A percentile compares a stretch with the other conserved stretches of the same genome.
These are phyloP conservation scores for Mallotus nudiflorus DNA, from an alignment of 345 rosid species.

Conservation along the genomic window DNA sequence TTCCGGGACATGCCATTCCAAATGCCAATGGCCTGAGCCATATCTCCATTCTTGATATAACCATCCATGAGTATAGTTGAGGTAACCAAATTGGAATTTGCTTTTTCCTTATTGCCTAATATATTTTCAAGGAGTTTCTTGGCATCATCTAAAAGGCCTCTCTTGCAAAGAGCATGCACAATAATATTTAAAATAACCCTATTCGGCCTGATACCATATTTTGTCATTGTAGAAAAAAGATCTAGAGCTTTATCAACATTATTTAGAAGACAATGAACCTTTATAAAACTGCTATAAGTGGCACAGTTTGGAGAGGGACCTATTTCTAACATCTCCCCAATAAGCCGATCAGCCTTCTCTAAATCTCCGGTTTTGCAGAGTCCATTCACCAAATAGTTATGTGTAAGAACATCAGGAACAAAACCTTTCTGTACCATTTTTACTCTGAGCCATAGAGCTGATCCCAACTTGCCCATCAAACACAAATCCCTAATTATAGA, in stretches of 20 bases:
- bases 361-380: conserved; percentile 51
- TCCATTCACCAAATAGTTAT: conserved; percentile 64
- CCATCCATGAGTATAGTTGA: conserved; percentile 73
- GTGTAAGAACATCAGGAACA: conserved; percentile 58
- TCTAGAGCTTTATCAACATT: conserved; percentile 55
- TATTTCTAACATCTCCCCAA: conserved; percentile 65
- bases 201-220: conserved; percentile 53
- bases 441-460: conserved; percentile 59
- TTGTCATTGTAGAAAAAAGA: conserved; percentile 50
- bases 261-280: conserved; percentile 55
- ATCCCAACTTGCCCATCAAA: conserved; percentile 59
- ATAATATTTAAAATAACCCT: conserved; percentile 64
- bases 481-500: conserved; percentile 52
- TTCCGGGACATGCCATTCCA: conserved; percentile 49
- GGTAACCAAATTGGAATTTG: conserved; percentile 43
- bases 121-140: conserved; percentile 47
- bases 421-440: conserved; percentile 52
- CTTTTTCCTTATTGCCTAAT: conserved; percentile 35
- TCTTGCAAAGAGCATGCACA: conserved; percentile 60
- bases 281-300: conserved; percentile 60
- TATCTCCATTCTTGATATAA: conserved; percentile 58
- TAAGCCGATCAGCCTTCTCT: conserved; percentile 54
- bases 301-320: conserved; percentile 66
- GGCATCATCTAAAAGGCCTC: conserved; percentile 51
- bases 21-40: conserved; percentile 42